Evolutionary conservation across 306 rosid genomes (phyloP), one percentile per base, ranked within the genome.

Genomic region (Quercus cerris): DNA sequence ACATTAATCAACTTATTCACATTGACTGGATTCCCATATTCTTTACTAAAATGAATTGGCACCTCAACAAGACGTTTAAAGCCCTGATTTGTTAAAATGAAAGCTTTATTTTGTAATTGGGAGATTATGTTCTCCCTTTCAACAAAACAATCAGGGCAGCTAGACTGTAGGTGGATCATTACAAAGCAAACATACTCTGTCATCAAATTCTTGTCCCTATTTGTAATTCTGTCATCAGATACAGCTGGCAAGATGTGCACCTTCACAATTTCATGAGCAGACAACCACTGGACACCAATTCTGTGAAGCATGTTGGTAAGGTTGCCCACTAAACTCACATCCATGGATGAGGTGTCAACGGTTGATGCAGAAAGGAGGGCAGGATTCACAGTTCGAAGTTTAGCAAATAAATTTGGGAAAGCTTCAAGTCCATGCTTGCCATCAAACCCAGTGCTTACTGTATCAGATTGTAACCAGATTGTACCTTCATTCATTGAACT

Each of bases 181-280:
- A 85, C 83, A 86, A 93, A 93, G 81, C 97, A 93, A 62, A 89
- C 78, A 88, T 93, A 94, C 81, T 92, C 99, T 17, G 85, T 82
- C 97, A 93, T 89, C 88, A 93, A 80, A 81, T 77, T 71, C 70
- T 61, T 78, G 77, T 89, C 83, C 69, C 75, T 57, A 67, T 77
- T 74, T 73, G 75, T 74, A 81, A 85, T 78, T 73, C 75, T 79
- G 56, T 78, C 81, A 49, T 85, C 86, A 56, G 91, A 87, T 66
- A 94, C 64, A 51, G 91, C 88, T 61, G 97, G 97, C 79, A 94
- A 83, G 87, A 94, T 87, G 77, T 94, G 97, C 75, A 85, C 85
- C 87, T 89, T 93, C 69, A 94, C 85, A 86, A 94, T 90, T 81
- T 91, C 99, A 83, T 94, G 99, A 12, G 86, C 93, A 82, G 97